Evolutionary conservation across 1,284 basidiomycete species (phyloP).

Genomic region (Ceratobasidium sp.): DNA sequence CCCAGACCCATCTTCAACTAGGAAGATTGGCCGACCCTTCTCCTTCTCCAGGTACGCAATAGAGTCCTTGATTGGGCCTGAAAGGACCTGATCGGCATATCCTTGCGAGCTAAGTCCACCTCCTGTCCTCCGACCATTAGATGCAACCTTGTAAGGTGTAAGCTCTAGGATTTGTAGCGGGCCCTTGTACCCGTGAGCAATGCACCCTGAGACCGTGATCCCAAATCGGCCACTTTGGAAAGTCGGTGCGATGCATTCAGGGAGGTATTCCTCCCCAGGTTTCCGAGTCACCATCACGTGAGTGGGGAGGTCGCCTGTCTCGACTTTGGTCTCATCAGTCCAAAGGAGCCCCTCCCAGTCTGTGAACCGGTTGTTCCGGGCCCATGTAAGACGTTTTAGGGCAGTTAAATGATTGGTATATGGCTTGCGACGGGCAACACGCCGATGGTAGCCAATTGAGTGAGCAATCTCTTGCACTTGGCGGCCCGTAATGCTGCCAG

Average conservation of each 20-base stretch:
- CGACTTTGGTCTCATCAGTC: slow-evolving; percentile 1
- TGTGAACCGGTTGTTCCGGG: neutral
- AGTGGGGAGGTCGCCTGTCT: neutral
- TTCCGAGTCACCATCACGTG: slow-evolving; percentile 1
- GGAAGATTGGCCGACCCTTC: slow-evolving; percentile 8
- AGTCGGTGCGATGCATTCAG: neutral
- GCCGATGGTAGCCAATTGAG: neutral
- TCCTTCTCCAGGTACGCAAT: neutral
- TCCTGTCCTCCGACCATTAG: neutral
- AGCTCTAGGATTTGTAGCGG: neutral
- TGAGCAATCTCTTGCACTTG: slow-evolving; percentile 12
- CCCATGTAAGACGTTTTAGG: slow-evolving; percentile 4
- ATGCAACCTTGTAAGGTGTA: neutral
- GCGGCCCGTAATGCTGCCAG: neutral
- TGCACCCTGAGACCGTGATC: slow-evolving; percentile 1
- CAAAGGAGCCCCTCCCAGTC: neutral
- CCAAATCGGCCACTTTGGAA: neutral
- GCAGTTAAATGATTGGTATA: neutral
- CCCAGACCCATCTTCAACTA: slow-evolving; percentile 31
- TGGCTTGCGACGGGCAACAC: slow-evolving; percentile 12
- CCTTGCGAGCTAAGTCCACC: slow-evolving; percentile 16
- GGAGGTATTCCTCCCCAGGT: neutral
- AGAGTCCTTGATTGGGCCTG: slow-evolving; percentile 15
- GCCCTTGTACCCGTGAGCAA: slow-evolving; percentile 5
- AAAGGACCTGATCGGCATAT: slow-evolving; percentile 27